phyloP scores from a whole-genome alignment of 495 filamentous ascomycete genomes.

The Podospora tetraspora region DNA sequence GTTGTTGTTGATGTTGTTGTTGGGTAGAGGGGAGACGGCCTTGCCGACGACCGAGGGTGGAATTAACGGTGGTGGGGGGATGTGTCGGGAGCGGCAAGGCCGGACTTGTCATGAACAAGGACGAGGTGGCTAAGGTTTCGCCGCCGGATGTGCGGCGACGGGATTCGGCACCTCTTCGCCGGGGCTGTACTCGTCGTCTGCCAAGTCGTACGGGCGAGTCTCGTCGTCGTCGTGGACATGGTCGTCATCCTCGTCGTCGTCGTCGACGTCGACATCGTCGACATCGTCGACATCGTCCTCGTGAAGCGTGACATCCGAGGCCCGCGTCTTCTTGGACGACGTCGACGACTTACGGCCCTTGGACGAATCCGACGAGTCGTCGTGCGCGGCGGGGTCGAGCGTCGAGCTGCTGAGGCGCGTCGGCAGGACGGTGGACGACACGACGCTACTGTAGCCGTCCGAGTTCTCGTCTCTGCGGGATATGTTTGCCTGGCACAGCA shows the following conservation, averaged over 20 bases:
- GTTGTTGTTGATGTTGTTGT: not conserved
- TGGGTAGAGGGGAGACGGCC: not conserved
- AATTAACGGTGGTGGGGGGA: not conserved
- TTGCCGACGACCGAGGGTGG: not conserved
- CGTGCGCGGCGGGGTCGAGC: conserved; percentile 1
- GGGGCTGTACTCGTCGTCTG: conserved; percentile 9
- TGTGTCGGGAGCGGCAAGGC: not conserved
- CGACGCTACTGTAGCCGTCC: conserved; percentile 32
- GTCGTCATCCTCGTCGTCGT: conserved; percentile 10
- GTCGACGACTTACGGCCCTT: not conserved
- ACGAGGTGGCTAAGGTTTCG: not conserved
- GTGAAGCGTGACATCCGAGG: conserved; percentile 2
- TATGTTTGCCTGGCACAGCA: conserved; percentile 44
- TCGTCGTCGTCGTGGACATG: conserved; percentile 8
- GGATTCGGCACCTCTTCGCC: not conserved
- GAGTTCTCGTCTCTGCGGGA: conserved; percentile 21
- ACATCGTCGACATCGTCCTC: conserved; percentile 15
- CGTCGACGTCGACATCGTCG: not conserved
- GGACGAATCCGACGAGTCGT: conserved; percentile 12
- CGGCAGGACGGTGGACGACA: conserved; percentile 28
- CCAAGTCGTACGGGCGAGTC: conserved; percentile 1
- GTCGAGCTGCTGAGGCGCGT: conserved; percentile 21
- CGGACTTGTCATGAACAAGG: not conserved
- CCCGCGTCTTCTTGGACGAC: not conserved
- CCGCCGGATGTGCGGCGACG: not conserved